Percentiles rank a stretch among this genome's conserved stretches.
Evolutionary conservation across 176 grass and related monocot genomes (phyloP).

Genomic region (Otatea glauca): DNA sequence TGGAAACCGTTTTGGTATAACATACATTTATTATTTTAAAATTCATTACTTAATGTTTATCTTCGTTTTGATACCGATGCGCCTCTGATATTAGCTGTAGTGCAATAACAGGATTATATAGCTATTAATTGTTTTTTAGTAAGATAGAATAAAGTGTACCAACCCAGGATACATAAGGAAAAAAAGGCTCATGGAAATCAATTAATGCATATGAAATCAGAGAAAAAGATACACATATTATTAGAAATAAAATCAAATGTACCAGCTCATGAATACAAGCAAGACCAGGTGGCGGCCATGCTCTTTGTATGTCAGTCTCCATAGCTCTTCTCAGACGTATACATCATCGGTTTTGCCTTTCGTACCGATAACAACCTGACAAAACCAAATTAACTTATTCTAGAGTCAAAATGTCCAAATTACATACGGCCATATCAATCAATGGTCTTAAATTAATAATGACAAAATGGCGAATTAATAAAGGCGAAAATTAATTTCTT

Average conservation of each 20-base stretch:
- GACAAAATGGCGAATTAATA: not conserved
- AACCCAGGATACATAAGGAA: no score
- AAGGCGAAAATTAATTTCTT: no score
- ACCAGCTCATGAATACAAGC: not conserved
- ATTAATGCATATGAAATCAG: not conserved
- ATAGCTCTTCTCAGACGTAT: no score
- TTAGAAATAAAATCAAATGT: not conserved
- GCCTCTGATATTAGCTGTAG: not conserved
- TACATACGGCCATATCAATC: no score
- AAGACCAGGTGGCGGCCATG: not conserved
- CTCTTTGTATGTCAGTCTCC: no score
- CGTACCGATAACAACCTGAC: no score
- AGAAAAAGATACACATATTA: not conserved
- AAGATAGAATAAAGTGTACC: no score
- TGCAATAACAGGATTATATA: no score
- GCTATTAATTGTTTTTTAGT: no score
- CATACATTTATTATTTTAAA: not conserved
- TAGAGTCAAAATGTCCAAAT: not conserved
- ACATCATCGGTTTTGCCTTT: no score
- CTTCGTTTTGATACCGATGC: not conserved
- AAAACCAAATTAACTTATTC: no score
- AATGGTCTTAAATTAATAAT: not conserved
- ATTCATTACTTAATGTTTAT: not conserved
- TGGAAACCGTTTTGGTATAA: not conserved
- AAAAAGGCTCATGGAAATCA: no score